Conservation (phyloP, 306 rosid genomes). For the Cercis canadensis region DNA sequence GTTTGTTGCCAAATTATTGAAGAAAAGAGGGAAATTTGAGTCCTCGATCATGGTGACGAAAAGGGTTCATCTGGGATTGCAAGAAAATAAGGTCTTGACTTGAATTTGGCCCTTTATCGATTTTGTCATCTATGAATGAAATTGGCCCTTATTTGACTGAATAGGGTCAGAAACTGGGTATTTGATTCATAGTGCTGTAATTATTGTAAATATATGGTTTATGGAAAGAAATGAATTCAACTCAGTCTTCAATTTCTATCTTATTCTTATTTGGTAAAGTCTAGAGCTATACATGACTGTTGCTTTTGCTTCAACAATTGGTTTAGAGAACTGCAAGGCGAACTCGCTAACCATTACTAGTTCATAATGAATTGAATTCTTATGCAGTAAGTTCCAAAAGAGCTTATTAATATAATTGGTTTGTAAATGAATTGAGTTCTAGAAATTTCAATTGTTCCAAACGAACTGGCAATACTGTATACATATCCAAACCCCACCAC, state of each 20-base stretch:
- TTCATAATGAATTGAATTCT: conserved; percentile 13
- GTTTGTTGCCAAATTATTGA: neutral
- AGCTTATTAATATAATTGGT: neutral
- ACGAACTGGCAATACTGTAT: too few species aligned
- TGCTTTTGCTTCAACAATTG: conserved; percentile 17
- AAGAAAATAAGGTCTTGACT: conserved; percentile 11
- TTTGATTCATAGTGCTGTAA: conserved; percentile 13
- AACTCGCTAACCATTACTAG: neutral
- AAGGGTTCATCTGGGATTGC: neutral
- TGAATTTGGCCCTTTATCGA: too few species aligned
- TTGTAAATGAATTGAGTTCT: conserved; percentile 7
- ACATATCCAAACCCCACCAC: too few species aligned
- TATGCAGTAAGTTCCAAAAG: too few species aligned
- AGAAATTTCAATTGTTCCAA: too few species aligned
- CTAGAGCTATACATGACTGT: neutral
- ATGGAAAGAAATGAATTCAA: conserved; percentile 1
- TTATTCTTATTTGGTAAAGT: neutral
- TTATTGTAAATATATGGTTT: conserved; percentile 35
- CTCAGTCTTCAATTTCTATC: neutral
- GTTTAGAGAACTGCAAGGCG: neutral
- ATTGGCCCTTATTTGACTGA: neutral
- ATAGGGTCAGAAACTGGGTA: conserved; percentile 11
- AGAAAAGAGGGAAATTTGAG: conserved; percentile 11
- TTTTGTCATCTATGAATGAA: neutral
- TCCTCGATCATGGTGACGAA: conserved; percentile 3